Percentiles rank a stretch among this genome's conserved stretches.
Evolutionary conservation across 2,329 filamentous ascomycete species (phyloP).

Genomic region (Alternaria panax): DNA sequence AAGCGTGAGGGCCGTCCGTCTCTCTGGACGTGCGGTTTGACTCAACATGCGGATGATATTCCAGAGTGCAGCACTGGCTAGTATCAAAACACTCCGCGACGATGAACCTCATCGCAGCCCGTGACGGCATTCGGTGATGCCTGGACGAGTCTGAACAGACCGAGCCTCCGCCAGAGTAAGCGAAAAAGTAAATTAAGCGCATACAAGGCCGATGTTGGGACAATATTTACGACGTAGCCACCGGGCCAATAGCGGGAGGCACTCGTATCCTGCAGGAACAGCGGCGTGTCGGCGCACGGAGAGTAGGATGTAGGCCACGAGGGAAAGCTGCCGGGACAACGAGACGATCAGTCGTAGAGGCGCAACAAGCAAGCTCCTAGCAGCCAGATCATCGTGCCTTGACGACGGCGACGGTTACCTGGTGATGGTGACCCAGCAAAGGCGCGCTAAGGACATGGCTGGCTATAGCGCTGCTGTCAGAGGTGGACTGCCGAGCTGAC

Average conservation of each 20-base stretch:
- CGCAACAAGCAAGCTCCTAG: constrained; percentile 25
- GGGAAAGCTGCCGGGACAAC: constrained; percentile 20
- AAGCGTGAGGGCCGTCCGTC: constrained; percentile 1
- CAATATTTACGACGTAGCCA: constrained; percentile 30
- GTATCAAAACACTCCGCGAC: background rate
- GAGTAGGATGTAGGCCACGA: constrained; percentile 12
- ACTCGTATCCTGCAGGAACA: constrained; percentile 38
- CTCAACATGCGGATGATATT: background rate
- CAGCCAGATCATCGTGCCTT: constrained; percentile 34
- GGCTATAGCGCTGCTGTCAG: constrained; percentile 39
- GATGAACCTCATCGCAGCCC: constrained; percentile 12
- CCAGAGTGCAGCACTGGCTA: background rate
- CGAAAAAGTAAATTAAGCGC: constrained; percentile 38
- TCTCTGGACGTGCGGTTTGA: constrained; percentile 2
- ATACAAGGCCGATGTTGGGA: constrained; percentile 36
- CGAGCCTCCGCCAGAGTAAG: constrained; percentile 12
- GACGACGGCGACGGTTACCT: constrained; percentile 17
- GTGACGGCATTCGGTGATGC: constrained; percentile 30
- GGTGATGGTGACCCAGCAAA: constrained; percentile 33
- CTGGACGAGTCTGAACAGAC: constrained; percentile 14
- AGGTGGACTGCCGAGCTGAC: constrained; percentile 25
- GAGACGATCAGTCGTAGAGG: constrained; percentile 10
- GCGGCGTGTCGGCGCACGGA: constrained; percentile 18
- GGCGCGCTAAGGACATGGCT: constrained; percentile 31
- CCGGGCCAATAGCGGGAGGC: constrained; percentile 27